Evolutionary conservation across 2,329 filamentous ascomycete species (phyloP).

Genomic region (Pseudogymnoascus verrucosus): DNA sequence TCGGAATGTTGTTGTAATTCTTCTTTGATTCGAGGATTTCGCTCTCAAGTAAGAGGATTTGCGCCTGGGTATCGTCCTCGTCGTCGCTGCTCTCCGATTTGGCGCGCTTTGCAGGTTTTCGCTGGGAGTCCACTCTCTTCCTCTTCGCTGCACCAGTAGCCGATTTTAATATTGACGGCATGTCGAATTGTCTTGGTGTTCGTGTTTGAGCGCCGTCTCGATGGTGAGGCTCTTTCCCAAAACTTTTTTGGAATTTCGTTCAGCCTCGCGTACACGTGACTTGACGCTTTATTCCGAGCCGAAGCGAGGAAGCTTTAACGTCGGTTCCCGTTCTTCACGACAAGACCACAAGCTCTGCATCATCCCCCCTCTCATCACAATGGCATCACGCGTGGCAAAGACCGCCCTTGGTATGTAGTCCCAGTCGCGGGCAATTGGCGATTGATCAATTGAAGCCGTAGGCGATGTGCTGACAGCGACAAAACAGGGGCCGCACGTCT

Average conservation of each 20-base stretch:
- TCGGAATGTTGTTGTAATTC: constrained; percentile 84
- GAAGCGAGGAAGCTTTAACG: constrained; percentile 13
- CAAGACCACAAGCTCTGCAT: constrained; percentile 31
- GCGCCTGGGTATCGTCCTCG: constrained; percentile 47
- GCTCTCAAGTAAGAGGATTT: constrained; percentile 68
- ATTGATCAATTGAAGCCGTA: constrained; percentile 17
- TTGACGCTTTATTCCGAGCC: constrained; percentile 5
- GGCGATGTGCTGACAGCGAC: constrained; percentile 12
- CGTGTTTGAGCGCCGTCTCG: background rate
- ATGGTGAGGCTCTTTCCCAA: constrained; percentile 10
- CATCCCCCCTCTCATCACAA: constrained; percentile 61
- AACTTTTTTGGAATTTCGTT: constrained; percentile 13
- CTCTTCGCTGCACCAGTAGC: constrained; percentile 26
- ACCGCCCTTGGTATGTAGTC: constrained; percentile 78
- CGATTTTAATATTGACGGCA: constrained; percentile 19
- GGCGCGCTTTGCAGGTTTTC: constrained; percentile 37
- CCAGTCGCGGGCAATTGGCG: constrained; percentile 9
- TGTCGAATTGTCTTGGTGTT: constrained; percentile 17
- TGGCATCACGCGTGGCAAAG: constrained; percentile 97
- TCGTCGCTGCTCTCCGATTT: constrained; percentile 35
- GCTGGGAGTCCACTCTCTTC: constrained; percentile 45
- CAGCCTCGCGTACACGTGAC: constrained; percentile 11
- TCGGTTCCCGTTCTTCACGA: constrained; percentile 21
- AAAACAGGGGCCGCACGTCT: constrained; percentile 70
- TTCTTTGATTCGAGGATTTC: constrained; percentile 79